Base-by-base conservation (phyloP, 805 yeast species). In the Zygosaccharomyces bisporus region DNA sequence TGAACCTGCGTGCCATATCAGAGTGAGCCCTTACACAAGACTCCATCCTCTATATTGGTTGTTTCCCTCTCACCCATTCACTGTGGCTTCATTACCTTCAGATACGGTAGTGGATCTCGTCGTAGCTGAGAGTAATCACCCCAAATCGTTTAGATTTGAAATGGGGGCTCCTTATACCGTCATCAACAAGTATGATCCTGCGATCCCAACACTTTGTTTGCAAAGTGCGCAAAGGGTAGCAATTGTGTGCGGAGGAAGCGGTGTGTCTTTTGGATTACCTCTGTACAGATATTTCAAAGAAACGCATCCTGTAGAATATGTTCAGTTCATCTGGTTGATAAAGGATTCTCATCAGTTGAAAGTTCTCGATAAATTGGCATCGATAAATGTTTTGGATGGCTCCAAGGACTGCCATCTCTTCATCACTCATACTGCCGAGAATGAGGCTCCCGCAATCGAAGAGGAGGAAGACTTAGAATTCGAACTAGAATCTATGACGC, bases 221-320 rank as follows among this genome's bases (percentile, higher is more conserved):
- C 61, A 66, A 31, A 70, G 77, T 0, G 80, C 77, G 0, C 73
- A 72, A 25, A 72, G 75, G 31, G 74, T 80, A 1, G 58, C 69
- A 12, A 70, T 83, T 14, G 69, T 83, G 1, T 76, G 82, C 50
- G 91, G 90, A 10, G 93, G 93, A 0, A 77, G 87, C 1, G 90
- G 91, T 1, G 74, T 84, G 8, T 80, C 89, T 0, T 75, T 75
- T 43, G 84, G 82, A 3, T 49, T 81, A 7, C 80, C 85, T 0
- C 33, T 81, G 1, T 74, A 69, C 54, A 69, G 70, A 37, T 64
- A 72, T 45, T 54, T 59, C 38, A 41, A 44, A 10, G 45, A 48
- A 29, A 18, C 32, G 25, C 25, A 37, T 14, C 49, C 49, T 7
- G 46, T 47, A 23, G 50, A 46, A 41, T 69, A 50, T 37, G 54